These are phyloP conservation scores for Nemania sp. DNA, from an alignment of 2,329 filamentous ascomycete genomes.

Conservation along the genomic window DNA sequence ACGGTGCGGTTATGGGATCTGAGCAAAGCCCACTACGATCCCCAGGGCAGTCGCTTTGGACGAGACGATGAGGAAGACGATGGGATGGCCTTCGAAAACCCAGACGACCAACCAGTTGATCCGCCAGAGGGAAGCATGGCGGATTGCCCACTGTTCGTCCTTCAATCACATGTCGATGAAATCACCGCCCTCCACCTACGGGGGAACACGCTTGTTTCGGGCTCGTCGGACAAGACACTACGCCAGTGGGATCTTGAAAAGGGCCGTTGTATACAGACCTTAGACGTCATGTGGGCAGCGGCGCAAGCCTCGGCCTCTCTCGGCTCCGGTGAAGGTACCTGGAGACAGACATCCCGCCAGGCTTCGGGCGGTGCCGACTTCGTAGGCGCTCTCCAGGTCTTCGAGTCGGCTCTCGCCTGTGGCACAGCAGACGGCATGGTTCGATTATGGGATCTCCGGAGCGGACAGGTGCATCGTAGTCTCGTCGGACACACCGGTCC, in stretches of 20 bases:
- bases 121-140: slow-evolving; percentile 79
- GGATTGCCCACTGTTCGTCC: slow-evolving; percentile 85
- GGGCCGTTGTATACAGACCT: slow-evolving; percentile 94
- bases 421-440: slow-evolving; percentile 98
- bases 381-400: slow-evolving; percentile 91
- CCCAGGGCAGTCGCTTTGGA: slow-evolving; percentile 63
- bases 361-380: slow-evolving; percentile 78
- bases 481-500: slow-evolving; percentile 94
- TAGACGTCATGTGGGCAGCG: slow-evolving; percentile 97
- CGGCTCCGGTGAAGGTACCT: slow-evolving; percentile 62
- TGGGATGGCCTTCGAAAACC: slow-evolving; percentile 72
- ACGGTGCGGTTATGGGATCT: slow-evolving; percentile 95
- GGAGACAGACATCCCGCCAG: slow-evolving; percentile 72
- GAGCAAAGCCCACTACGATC: slow-evolving; percentile 82
- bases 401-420: slow-evolving; percentile 92
- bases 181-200: slow-evolving; percentile 92
- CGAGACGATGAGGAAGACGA: slow-evolving; percentile 64
- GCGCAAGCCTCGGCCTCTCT: slow-evolving; percentile 80
- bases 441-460: slow-evolving; percentile 91
- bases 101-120: slow-evolving; percentile 68
- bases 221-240: slow-evolving; percentile 94
- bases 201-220: slow-evolving; percentile 87
- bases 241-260: slow-evolving; percentile 97
- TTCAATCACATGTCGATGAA: slow-evolving; percentile 90
- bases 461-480: slow-evolving; percentile 94